These are phyloP conservation scores for Mucor indicus DNA, from an alignment of 371 early-diverging fungal genomes.

Conservation along the genomic window DNA sequence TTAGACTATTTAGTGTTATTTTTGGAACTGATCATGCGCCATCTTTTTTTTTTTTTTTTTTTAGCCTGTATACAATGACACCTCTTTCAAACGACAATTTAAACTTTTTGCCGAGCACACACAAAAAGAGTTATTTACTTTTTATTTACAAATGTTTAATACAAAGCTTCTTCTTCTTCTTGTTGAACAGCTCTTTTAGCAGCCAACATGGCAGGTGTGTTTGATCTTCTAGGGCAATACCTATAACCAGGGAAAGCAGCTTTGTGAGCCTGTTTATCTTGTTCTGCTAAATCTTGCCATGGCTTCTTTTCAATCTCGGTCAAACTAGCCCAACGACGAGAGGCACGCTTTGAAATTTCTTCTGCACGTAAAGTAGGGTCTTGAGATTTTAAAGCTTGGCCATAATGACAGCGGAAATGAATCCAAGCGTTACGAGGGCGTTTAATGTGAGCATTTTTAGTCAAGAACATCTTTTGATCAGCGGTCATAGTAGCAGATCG, in stretches of 20 bases:
- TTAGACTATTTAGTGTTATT: no score
- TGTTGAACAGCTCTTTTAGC: not conserved
- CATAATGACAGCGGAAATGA: conserved; percentile 36
- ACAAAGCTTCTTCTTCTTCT: not conserved
- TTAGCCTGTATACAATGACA: no score
- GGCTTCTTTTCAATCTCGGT: conserved; percentile 47
- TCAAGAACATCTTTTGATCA: conserved; percentile 24
- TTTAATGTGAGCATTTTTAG: conserved; percentile 34
- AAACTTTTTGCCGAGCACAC: not conserved
- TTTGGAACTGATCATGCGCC: no score
- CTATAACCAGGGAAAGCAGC: conserved; percentile 49
- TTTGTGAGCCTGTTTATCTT: conserved; percentile 43
- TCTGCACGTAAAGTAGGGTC: conserved; percentile 35
- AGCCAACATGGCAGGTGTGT: not conserved
- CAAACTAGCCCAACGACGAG: conserved; percentile 39
- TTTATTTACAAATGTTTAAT: not conserved
- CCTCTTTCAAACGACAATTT: no score
- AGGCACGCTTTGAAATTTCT: conserved; percentile 43
- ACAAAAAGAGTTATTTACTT: no score
- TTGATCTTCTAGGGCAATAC: conserved; percentile 29
- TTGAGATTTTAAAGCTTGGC: conserved; percentile 27
- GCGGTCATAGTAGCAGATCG: not conserved
- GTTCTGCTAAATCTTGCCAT: conserved; percentile 46
- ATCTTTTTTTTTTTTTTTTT: no score
- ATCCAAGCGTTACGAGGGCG: conserved; percentile 41